Evolutionary conservation across 805 yeast species (phyloP), one percentile per base, ranked within the genome.

Genomic region (Schwanniomyces polymorphus): DNA sequence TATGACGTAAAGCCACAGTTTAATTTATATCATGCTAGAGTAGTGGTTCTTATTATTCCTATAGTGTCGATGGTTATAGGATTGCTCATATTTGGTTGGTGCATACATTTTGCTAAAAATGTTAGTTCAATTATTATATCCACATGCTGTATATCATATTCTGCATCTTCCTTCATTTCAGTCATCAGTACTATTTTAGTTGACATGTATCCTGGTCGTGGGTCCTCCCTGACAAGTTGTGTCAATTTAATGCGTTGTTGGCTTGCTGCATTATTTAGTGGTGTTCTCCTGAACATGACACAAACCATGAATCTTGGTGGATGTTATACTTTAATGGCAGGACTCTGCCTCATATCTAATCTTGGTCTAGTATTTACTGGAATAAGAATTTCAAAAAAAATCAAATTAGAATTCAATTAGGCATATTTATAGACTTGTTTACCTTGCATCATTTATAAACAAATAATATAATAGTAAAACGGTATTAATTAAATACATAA

Each of bases 141-240:
- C 49, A 72, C 85, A 5, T 82, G 81, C 40, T 60, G 85, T 44
- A 72, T 81, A 2, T 82, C 91, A 6, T 63, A 75, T 49, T 75
- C 84, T n/a, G 72, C 84, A 5, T 77, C 85, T 53, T 79, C 81
- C 43, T 78, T 82, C 37, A 57, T 86, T 34, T 75, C 85, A 12
- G 74, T 80, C 28, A 73, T 83, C 2, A 77, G 84, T 0, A 87
- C 94, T 0, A 64, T 90, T 35, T 61, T 88, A 46, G 86, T 89
- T n/a, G 97, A 91, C 58, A 60, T 89, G 47, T 84, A 77, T 51
- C 96, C 97, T 0, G 64, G 74, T 3, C 77, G 78, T 41, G 76
- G 90, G 0, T 88, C 95, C 0, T 80, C 92, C 3, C 85, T 91
- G 4, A 78, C 89, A 0, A 85, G 94, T 8, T 75, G 86, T 42